Evolutionary conservation across 1,284 basidiomycete genomes (phyloP).

Genomic region (Ceratobasidium sp.): DNA sequence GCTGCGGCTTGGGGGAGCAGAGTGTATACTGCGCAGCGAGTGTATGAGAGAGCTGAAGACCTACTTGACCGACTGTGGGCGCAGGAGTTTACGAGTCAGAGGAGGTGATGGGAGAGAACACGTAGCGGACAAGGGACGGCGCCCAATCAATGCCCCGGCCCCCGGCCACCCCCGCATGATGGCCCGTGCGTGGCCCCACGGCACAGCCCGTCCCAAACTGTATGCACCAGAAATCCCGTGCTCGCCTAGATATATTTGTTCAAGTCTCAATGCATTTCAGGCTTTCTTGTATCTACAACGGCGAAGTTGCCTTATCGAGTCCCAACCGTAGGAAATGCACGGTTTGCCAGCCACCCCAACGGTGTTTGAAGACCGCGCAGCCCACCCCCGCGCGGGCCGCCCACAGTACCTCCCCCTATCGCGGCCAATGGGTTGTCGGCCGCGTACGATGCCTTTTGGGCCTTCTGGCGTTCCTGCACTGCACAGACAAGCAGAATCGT

Average conservation of each 20-base stretch:
- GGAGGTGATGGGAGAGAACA: conserved; percentile 39
- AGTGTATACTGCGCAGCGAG: conserved; percentile 11
- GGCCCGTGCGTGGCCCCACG: conserved; percentile 30
- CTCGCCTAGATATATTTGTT: conserved; percentile 6
- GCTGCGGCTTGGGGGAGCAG: conserved; percentile 42
- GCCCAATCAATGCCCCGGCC: conserved; percentile 25
- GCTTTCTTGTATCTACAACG: not conserved
- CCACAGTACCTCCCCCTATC: conserved; percentile 63
- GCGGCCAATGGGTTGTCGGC: conserved; percentile 83
- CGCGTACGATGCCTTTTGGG: conserved; percentile 79
- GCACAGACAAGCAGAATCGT: conserved; percentile 25
- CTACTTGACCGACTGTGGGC: conserved; percentile 33
- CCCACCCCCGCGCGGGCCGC: conserved; percentile 70
- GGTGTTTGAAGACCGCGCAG: conserved; percentile 68
- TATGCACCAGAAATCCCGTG: conserved; percentile 1
- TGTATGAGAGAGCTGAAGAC: conserved; percentile 1
- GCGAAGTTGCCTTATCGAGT: conserved; percentile 13
- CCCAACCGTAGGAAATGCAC: conserved; percentile 40
- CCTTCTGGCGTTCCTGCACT: conserved; percentile 77
- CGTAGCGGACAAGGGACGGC: conserved; percentile 7
- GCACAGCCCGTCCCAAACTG: conserved; percentile 27
- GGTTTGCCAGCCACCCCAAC: conserved; percentile 60
- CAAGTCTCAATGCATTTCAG: conserved; percentile 4
- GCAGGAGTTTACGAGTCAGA: conserved; percentile 27
- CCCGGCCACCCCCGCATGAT: conserved; percentile 17